Conservation (phyloP, 2,329 filamentous ascomycete species). For the Xylaria sp. region DNA sequence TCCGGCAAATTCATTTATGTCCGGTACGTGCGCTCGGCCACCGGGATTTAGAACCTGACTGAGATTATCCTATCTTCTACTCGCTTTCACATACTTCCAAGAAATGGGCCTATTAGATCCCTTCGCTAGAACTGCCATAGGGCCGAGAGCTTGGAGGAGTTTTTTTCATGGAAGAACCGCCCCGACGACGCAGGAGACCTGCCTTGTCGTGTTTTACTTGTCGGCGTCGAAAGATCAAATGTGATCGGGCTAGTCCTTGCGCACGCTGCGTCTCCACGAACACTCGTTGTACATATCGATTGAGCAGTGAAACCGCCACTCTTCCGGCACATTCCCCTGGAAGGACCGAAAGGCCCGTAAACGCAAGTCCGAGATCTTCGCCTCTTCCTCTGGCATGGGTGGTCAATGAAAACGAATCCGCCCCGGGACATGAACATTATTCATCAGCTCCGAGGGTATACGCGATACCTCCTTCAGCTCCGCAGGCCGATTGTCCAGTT, state of each 20-base stretch:
- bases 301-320: slow-evolving; percentile 25
- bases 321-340: slow-evolving; percentile 5
- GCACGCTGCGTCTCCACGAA: slow-evolving; percentile 51
- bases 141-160: slow-evolving; percentile 3
- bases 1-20: slow-evolving; percentile 29
- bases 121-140: not conserved
- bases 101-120: not conserved
- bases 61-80: not conserved
- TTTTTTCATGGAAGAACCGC: slow-evolving; percentile 37
- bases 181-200: slow-evolving; percentile 49
- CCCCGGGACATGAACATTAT: not conserved
- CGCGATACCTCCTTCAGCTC: not conserved
- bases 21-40: not conserved
- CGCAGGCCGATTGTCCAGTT: not conserved
- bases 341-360: slow-evolving; percentile 8
- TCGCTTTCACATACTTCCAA: not conserved
- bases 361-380: slow-evolving; percentile 31
- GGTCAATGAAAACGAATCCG: not conserved
- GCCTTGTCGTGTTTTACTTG: slow-evolving; percentile 58
- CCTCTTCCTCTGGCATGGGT: not conserved
- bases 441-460: not conserved
- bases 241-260: slow-evolving; percentile 57
- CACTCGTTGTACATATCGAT: slow-evolving; percentile 49
- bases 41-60: slow-evolving; percentile 4
- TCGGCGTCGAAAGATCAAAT: slow-evolving; percentile 59